Conservation (phyloP, 2,329 filamentous ascomycete genomes). For the Blastomyces emzantsi region DNA sequence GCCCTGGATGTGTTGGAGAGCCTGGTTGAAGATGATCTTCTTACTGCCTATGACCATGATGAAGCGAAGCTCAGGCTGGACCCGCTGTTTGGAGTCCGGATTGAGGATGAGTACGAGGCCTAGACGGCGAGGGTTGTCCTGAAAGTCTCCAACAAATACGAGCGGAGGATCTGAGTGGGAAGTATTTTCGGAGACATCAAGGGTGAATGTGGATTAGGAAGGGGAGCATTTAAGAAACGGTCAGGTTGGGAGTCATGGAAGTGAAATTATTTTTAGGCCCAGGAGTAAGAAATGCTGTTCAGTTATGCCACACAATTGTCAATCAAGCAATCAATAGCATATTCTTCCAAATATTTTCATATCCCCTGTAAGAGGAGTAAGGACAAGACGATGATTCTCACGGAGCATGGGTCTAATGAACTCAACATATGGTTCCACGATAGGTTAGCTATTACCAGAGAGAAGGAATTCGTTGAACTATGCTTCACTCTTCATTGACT, state of each 20-base stretch:
- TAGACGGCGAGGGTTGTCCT: too few relatives aligned
- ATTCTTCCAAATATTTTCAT: conserved; percentile 12
- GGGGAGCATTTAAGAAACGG: too few relatives aligned
- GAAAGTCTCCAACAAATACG: too few relatives aligned
- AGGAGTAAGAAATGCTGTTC: too few relatives aligned
- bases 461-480: conserved; percentile 25
- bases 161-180: too few relatives aligned
- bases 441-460: background rate
- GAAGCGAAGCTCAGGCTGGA: background rate
- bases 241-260: too few relatives aligned
- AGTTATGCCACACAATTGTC: conserved; percentile 11
- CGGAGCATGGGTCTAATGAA: conserved; percentile 8
- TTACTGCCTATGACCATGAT: background rate
- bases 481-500: conserved; percentile 28
- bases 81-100: background rate
- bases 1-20: background rate
- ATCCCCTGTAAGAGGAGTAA: conserved; percentile 16
- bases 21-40: background rate
- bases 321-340: conserved; percentile 12
- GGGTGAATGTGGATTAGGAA: background rate
- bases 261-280: too few relatives aligned
- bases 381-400: conserved; percentile 13
- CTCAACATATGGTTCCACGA: conserved; percentile 11
- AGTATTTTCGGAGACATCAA: background rate
- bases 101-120: background rate